Conservation (phyloP, 192 early-diverging fungal genomes). For the Geosiphon pyriformis region DNA sequence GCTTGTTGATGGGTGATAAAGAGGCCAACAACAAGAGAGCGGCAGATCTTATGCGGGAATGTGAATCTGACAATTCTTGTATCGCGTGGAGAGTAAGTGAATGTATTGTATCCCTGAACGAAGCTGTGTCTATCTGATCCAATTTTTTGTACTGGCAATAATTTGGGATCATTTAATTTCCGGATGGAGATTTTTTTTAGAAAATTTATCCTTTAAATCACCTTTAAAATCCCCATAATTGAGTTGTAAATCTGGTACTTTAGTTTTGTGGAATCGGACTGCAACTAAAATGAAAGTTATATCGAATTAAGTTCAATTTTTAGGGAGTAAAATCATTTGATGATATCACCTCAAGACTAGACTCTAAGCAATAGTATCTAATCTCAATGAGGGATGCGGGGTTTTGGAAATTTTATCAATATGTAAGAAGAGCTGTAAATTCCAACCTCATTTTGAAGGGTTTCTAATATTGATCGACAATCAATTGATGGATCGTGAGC, state of each 20-base stretch:
- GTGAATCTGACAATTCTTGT: conserved; percentile 40
- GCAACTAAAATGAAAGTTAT: conserved; percentile 21
- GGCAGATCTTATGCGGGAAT: conserved; percentile 43
- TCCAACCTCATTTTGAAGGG: conserved; percentile 34
- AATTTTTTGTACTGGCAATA: conserved; percentile 6
- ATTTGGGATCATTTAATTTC: conserved; percentile 3
- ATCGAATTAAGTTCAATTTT: background rate
- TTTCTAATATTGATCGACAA: conserved; percentile 28
- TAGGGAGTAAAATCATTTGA: background rate
- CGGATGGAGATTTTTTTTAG: background rate
- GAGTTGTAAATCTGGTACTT: conserved; percentile 22
- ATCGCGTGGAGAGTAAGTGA: conserved; percentile 32
- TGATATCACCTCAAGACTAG: background rate
- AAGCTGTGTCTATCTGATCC: background rate
- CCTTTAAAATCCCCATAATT: conserved; percentile 23
- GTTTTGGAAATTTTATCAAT: too few species aligned
- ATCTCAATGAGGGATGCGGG: too few species aligned
- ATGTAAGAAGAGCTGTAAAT: too few species aligned
- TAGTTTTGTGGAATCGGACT: conserved; percentile 34
- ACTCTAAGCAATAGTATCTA: background rate
- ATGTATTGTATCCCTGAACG: conserved; percentile 29
- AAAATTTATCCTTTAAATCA: background rate
- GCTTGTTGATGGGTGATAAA: conserved; percentile 32
- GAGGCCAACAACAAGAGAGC: conserved; percentile 41
- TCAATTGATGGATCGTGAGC: conserved; percentile 13